Base-by-base conservation (phyloP, 1,139 yeast species). In the Geotrichum australiense region DNA sequence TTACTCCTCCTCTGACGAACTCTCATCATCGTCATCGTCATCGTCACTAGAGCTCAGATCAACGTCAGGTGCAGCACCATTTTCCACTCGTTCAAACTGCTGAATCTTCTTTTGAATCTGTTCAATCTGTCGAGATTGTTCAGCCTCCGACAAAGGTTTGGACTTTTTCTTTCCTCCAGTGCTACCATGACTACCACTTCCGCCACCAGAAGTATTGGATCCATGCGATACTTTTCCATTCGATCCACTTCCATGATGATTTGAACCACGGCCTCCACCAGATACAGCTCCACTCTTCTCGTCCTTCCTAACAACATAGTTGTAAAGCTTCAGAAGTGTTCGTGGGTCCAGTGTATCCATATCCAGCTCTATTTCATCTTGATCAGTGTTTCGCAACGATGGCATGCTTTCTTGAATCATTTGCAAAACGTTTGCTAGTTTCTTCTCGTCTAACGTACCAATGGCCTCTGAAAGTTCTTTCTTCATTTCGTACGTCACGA, bases 281-380 rank as follows among this genome's bases (percentile, higher is more conserved):
- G 19, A 20, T 16, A 11, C 15, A 11, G 35, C 16, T 10, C 14
- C 34, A 24, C 48, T 62, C 23, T 69, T 70, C 56, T 73, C 73
- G 19, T 47, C 53, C 52, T 74, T 73, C 48, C 78, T 78, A 53
- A 81, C 82, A 47, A 82, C 79, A 61, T 73, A 82, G 62, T 84
- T 81, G 69, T 89, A 89, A 52, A 91, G 69, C 57, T 85, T 84
- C 59, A 85, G 66, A 39, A 91, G 75, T 1, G 97, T 89, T 41
- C 76, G 70, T 53, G 86, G 91, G 55, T 86, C 96, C 54, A 91
- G 73, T 63, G 82, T 85, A 62, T 91, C 97, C 80, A 93, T 83
- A 63, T 93, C 98, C 49, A 91, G 72, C 68, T 93, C 98, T 47
- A 91, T 93, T 59, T 82, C 93, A 55, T 91, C 98, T 50, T 78